phyloP scores from a whole-genome alignment of 2,329 filamentous ascomycete genomes.

The Alternaria gansuensis region DNA sequence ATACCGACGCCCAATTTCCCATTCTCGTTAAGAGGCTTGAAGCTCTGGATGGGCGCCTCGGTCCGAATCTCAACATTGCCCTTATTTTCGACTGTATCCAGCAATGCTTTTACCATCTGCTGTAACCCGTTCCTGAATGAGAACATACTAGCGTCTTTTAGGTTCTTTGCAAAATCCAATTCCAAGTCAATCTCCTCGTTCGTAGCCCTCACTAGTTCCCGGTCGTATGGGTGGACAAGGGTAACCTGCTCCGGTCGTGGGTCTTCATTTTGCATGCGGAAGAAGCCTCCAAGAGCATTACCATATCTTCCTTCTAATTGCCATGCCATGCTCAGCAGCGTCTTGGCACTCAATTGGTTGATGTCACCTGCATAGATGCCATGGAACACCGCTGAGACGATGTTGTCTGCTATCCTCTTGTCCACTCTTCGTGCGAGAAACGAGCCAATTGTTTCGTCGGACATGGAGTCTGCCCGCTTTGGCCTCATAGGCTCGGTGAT shows the following conservation, averaged over 20 bases:
- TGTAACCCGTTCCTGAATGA: slow-evolving; percentile 57
- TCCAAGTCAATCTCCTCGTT: slow-evolving; percentile 51
- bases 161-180: slow-evolving; percentile 40
- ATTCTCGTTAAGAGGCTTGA: slow-evolving; percentile 24
- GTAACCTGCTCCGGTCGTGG: slow-evolving; percentile 6
- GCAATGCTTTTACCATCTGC: slow-evolving; percentile 51
- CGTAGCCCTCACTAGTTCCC: slow-evolving; percentile 36
- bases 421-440: slow-evolving; percentile 68
- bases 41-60: slow-evolving; percentile 40
- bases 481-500: slow-evolving; percentile 51
- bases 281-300: slow-evolving; percentile 34
- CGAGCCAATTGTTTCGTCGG: slow-evolving; percentile 76
- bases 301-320: slow-evolving; percentile 60
- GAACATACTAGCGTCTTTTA: slow-evolving; percentile 53
- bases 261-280: slow-evolving; percentile 31
- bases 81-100: slow-evolving; percentile 48
- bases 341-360: slow-evolving; percentile 77
- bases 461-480: slow-evolving; percentile 47
- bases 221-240: slow-evolving; percentile 36
- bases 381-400: slow-evolving; percentile 79
- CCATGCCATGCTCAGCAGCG: slow-evolving; percentile 63
- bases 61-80: slow-evolving; percentile 54
- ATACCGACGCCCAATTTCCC: slow-evolving; percentile 33
- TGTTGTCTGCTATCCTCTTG: slow-evolving; percentile 70
- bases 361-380: slow-evolving; percentile 94